phyloP scores from a whole-genome alignment of 2,329 filamentous ascomycete species.

The Fusarium sp. region DNA sequence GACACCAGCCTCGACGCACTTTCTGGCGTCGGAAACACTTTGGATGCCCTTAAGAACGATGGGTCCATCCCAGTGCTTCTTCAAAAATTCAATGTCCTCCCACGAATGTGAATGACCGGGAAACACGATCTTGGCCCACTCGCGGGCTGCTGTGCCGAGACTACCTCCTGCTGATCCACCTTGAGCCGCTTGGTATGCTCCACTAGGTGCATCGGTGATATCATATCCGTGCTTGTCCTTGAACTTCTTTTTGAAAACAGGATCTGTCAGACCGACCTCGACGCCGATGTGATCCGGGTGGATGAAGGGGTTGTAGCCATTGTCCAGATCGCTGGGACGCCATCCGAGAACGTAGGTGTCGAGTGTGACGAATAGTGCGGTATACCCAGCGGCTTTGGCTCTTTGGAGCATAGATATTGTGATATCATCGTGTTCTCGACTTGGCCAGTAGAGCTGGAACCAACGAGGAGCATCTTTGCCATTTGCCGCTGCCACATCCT shows the following conservation, averaged over 20 bases:
- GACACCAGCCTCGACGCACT: constrained; percentile 23
- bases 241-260: constrained; percentile 32
- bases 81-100: constrained; percentile 31
- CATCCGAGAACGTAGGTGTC: constrained; percentile 25
- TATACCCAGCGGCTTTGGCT: constrained; percentile 16
- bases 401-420: constrained; percentile 23
- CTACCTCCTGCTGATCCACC: constrained; percentile 23
- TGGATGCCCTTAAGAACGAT: constrained; percentile 36
- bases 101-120: constrained; percentile 30
- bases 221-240: constrained; percentile 28
- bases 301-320: constrained; percentile 36
- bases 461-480: constrained; percentile 11
- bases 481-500: constrained; percentile 28
- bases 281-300: constrained; percentile 36
- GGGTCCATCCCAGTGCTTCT: constrained; percentile 30
- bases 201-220: constrained; percentile 18
- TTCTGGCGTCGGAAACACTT: constrained; percentile 27
- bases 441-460: constrained; percentile 37
- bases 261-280: constrained; percentile 34
- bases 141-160: constrained; percentile 24
- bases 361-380: constrained; percentile 15
- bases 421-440: constrained; percentile 30
- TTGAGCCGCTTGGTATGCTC: constrained; percentile 30
- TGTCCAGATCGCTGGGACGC: constrained; percentile 26
- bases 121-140: constrained; percentile 40